A percentile compares a stretch with the other conserved stretches of the same genome.
phyloP scores from a whole-genome alignment of 2,329 filamentous ascomycete genomes.

The Aspergillus oerlinghausenensis region DNA sequence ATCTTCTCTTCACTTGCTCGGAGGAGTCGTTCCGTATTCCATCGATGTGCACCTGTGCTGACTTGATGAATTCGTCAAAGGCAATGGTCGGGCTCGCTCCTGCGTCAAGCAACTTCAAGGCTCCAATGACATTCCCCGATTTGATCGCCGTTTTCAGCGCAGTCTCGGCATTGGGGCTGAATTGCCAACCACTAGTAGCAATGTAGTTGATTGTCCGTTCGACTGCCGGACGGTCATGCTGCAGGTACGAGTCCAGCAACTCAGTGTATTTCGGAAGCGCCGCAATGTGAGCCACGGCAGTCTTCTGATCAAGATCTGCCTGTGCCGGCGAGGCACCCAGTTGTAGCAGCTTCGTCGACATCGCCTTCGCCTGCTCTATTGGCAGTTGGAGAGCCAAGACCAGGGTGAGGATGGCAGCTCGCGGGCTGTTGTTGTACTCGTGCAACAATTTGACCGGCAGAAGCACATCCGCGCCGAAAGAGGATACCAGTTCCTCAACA shows the following conservation, averaged over 20 bases:
- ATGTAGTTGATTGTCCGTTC: conserved; percentile 65
- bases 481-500: conserved; percentile 64
- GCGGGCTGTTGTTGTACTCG: conserved; percentile 42
- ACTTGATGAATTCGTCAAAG: conserved; percentile 46
- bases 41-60: conserved; percentile 7
- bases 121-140: conserved; percentile 49
- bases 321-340: conserved; percentile 71
- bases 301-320: conserved; percentile 61
- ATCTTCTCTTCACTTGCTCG: conserved; percentile 49
- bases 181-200: conserved; percentile 37
- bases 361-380: conserved; percentile 57
- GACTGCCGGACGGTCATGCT: conserved; percentile 57
- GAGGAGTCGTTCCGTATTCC: conserved; percentile 30
- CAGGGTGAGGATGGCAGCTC: conserved; percentile 63
- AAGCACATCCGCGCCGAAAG: conserved; percentile 72
- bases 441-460: conserved; percentile 65
- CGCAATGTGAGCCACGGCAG: conserved; percentile 63
- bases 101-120: conserved; percentile 57
- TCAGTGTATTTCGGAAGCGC: conserved; percentile 43
- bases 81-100: conserved; percentile 59
- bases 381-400: conserved; percentile 64
- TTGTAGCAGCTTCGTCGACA: conserved; percentile 60
- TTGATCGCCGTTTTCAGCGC: conserved; percentile 59
- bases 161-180: conserved; percentile 35
- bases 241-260: conserved; percentile 40